Evolutionary conservation across 352 stramenopile genomes (phyloP), one percentile per base, ranked within the genome.

Genomic region (Phytophthora boehmeriae): DNA sequence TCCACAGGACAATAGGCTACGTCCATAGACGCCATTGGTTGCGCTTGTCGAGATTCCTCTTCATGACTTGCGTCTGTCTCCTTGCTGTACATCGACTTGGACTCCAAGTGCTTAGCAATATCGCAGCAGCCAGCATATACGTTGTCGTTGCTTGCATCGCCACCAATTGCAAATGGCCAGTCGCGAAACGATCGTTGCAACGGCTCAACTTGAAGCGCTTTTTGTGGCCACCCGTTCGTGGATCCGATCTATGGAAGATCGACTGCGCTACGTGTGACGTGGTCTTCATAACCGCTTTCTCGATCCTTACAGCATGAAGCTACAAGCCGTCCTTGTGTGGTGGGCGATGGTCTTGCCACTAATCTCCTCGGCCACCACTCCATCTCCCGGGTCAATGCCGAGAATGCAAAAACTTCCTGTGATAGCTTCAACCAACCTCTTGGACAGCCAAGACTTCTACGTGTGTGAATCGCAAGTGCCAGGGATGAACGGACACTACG

Each of bases 401-500:
- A 34, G 19, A 13, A 10, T 63, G 11, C 28, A 45, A 17, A 20
- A 47, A 32, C 45, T 16, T 5, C 32, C 38, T 5, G 32, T 68
- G 14, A 27, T 71, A 22, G 34, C 50, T 5, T 41, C 56, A 14
- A 50, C 47, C 8, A 75, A 72, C 17, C 58, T 75, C 9, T 48
- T 75, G 19, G 62, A 60, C 30, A 68, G 67, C 27, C 22, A 47
- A 38, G 57, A 75, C 16, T 89, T 89, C 57, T 88, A 78, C 57
- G 74, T 91, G 8, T 91, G 81, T 54, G 55, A n/a, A 9, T 82
- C 81, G 1, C 46, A 59, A 1, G 57, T 89, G 2, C 45, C 54
- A 0, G 72, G 68, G n/a, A 76, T 91, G 59, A 75, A 89, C 45
- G 81, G 81, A 9, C 73, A 68, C 51, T 89, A 89, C 63, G 51